A percentile compares a stretch with the other conserved stretches of the same genome.
Conservation (phyloP, 805 yeast genomes). For the Monosporozyma unispora region DNA sequence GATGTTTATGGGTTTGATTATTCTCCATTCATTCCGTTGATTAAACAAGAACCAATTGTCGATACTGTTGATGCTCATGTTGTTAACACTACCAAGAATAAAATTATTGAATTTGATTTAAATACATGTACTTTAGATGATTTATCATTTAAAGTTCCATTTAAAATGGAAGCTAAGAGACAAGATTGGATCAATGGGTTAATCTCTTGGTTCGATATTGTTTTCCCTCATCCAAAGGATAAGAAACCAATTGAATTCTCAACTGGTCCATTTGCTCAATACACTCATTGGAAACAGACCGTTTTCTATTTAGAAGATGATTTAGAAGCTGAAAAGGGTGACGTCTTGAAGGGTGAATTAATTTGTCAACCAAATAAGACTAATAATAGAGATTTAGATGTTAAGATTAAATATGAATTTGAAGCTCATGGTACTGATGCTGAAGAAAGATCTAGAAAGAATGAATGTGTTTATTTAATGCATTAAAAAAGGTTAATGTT, state of each 20-base stretch:
- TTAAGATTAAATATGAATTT: conserved; percentile 53
- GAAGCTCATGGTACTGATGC: conserved; percentile 35
- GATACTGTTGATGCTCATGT: conserved; percentile 81
- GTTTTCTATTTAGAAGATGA: conserved; percentile 85
- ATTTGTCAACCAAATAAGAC: conserved; percentile 64
- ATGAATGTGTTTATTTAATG: conserved; percentile 61
- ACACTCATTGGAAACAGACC: conserved; percentile 99
- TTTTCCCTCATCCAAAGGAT: conserved; percentile 52
- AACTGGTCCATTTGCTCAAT: conserved; percentile 89
- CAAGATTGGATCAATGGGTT: conserved; percentile 81
- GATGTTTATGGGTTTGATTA: conserved; percentile 96
- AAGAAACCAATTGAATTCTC: conserved; percentile 63
- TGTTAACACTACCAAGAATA: conserved; percentile 63
- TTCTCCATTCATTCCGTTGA: conserved; percentile 76
- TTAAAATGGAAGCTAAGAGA: conserved; percentile 63
- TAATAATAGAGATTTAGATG: conserved; percentile 87
- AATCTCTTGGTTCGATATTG: conserved; percentile 91
- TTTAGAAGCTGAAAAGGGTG: conserved; percentile 68
- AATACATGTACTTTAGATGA: conserved; percentile 81
- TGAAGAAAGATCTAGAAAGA: conserved; percentile 46
- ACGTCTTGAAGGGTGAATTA: conserved; percentile 59
- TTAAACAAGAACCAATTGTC: conserved; percentile 90
- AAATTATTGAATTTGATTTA: conserved; percentile 75
- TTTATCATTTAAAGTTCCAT: conserved; percentile 64
- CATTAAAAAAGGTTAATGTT: conserved; percentile 34